Evolutionary conservation across 768 basidiomycete genomes (phyloP), one percentile per base, ranked within the genome.

Genomic region (Lentinula edodes): DNA sequence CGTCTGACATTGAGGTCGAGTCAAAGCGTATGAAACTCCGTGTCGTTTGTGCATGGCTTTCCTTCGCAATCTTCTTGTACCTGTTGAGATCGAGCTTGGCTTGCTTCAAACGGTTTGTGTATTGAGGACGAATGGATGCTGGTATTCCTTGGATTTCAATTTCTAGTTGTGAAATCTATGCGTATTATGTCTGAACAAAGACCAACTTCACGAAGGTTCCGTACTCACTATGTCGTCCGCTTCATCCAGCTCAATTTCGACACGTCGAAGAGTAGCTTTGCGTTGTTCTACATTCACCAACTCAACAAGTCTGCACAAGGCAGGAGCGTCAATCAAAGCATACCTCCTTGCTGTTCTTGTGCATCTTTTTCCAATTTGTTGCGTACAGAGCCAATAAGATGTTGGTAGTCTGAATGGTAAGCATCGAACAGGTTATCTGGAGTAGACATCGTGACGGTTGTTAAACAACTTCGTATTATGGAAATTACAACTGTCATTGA

Each of bases 71-170:
- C 69, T 89, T 90, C 79, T 95, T 94, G 75, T 83, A 88, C 63
- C 83, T 83, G 34, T 80, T 79, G 2, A 97, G 79, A 58, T 89
- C 89, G 0, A 83, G 71, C 69, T 93, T 93, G 51, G 86, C 82
- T 34, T 85, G 76, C 66, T 83, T 84, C 48, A 95, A 79, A 60
- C 89, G 83, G 10, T 79, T 68, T 59, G 84, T 79, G 69, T 93
- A 94, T 39, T 83, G 84, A 0, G 84, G 67, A 62, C 87, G 82
- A 69, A 96, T 82, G 20, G 91, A 93, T 68, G 90, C 83, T 0
- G 94, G 93, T 70, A 96, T 94, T 1, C 91, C 92, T 63, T 93
- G 93, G 9, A 95, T 56, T 73, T 97, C 95, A 45, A 95, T 83
- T 72, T 96, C 93, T 80, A 98, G 91, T 78, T 96, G 95, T 42